These are phyloP conservation scores for Lentinula detonsa DNA, from an alignment of 768 basidiomycete genomes.

Conservation along the genomic window DNA sequence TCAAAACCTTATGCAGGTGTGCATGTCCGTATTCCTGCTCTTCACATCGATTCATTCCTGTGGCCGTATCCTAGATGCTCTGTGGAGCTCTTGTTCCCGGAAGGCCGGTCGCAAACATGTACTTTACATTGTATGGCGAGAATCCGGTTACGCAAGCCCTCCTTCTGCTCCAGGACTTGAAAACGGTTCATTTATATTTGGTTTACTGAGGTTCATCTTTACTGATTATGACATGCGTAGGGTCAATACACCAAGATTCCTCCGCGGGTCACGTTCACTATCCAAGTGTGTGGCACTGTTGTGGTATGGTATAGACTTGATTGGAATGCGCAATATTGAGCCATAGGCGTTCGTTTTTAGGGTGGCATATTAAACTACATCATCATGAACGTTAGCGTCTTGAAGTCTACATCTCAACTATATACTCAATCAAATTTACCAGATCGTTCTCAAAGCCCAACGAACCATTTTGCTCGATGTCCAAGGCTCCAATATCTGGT, in stretches of 20 bases:
- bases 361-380: slow-evolving; percentile 46
- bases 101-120: slow-evolving; percentile 34
- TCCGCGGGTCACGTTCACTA: slow-evolving; percentile 50
- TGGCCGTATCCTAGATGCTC: slow-evolving; percentile 28
- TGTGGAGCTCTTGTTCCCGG: slow-evolving; percentile 39
- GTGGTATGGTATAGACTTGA: slow-evolving; percentile 24
- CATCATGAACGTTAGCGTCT: slow-evolving; percentile 34
- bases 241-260: slow-evolving; percentile 48
- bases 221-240: slow-evolving; percentile 2
- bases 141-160: slow-evolving; percentile 24
- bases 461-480: slow-evolving; percentile 34
- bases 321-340: no score
- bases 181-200: slow-evolving; percentile 17
- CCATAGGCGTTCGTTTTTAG: slow-evolving; percentile 7
- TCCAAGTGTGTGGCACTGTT: slow-evolving; percentile 48
- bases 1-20: slow-evolving; percentile 28
- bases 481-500: slow-evolving; percentile 50
- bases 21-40: background rate
- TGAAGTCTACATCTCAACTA: slow-evolving; percentile 16
- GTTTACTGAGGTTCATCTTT: background rate
- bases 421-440: background rate
- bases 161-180: slow-evolving; percentile 22
- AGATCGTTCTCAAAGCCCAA: slow-evolving; percentile 25
- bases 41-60: background rate
- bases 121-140: slow-evolving; percentile 28